phyloP scores from a whole-genome alignment of 345 rosid genomes.

The sweet orange (Citrus sinensis) region DNA sequence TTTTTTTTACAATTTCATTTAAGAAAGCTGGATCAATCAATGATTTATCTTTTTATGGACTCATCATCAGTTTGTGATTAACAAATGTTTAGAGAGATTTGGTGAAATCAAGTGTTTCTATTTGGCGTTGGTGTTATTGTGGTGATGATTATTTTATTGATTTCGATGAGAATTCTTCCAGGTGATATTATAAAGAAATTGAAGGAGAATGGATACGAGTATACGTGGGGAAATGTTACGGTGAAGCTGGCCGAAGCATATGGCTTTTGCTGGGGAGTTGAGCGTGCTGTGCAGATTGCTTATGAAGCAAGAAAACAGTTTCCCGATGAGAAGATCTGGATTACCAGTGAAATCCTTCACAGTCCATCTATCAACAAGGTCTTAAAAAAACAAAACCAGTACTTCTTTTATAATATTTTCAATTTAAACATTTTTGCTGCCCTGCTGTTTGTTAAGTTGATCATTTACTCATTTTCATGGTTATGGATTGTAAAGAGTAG shows the following conservation, averaged over 20 bases:
- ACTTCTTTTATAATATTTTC: neutral
- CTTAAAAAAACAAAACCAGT: neutral
- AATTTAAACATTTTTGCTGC: neutral
- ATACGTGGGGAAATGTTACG: constrained; percentile 80
- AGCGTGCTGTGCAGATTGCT: constrained; percentile 97
- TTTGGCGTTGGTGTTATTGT: neutral
- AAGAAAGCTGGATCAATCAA: neutral
- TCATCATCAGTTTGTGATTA: too few species aligned
- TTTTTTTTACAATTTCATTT: too few species aligned
- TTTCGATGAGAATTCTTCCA: constrained; percentile 19
- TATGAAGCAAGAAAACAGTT: constrained; percentile 89
- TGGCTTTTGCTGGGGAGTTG: constrained; percentile 96
- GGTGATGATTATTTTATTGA: neutral
- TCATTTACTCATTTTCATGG: neutral
- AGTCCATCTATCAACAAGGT: constrained; percentile 93
- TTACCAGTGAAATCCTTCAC: constrained; percentile 90
- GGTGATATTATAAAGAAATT: constrained; percentile 78
- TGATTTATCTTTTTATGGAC: too few species aligned
- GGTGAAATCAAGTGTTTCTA: neutral
- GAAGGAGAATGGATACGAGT: constrained; percentile 71
- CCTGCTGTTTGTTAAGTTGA: neutral
- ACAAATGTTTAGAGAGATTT: neutral
- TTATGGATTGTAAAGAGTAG: neutral
- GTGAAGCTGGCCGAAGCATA: constrained; percentile 84
- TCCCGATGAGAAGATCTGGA: constrained; percentile 79